Evolutionary conservation across 2,329 filamentous ascomycete genomes (phyloP).

Genomic region (Trichophyton rubrum): DNA sequence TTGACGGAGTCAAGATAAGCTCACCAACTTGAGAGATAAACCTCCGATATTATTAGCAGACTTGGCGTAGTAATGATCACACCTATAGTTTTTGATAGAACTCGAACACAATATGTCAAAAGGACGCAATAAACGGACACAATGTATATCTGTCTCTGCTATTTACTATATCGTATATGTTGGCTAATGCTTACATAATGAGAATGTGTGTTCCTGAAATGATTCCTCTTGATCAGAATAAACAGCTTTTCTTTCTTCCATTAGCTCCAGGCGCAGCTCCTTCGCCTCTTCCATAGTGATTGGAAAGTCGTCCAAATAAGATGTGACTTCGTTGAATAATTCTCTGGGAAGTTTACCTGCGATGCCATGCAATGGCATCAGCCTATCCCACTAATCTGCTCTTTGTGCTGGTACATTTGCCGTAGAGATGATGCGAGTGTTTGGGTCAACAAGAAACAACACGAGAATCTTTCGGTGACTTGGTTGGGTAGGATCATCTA

Average conservation of each 20-base stretch:
- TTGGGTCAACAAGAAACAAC: slow-evolving; percentile 13
- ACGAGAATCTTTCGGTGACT: slow-evolving; percentile 14
- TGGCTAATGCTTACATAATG: slow-evolving; percentile 12
- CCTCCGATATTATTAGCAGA: too few relatives aligned
- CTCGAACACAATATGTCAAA: too few relatives aligned
- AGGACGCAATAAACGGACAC: too few relatives aligned
- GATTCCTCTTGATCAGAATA: not conserved
- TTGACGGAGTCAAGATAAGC: not conserved
- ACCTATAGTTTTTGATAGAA: too few relatives aligned
- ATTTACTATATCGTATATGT: not conserved
- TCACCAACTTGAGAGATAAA: not conserved
- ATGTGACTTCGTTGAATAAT: slow-evolving; percentile 5
- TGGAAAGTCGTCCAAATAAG: slow-evolving; percentile 2
- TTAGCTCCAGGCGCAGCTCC: slow-evolving; percentile 10
- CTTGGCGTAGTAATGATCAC: too few relatives aligned
- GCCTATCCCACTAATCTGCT: slow-evolving; percentile 11
- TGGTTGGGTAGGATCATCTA: slow-evolving; percentile 11
- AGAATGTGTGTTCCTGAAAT: not conserved
- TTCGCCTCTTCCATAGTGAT: slow-evolving; percentile 13
- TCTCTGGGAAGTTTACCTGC: slow-evolving; percentile 7
- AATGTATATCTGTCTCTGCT: too few relatives aligned
- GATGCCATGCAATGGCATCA: not conserved
- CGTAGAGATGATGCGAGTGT: slow-evolving; percentile 13
- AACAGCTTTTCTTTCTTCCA: slow-evolving; percentile 12
- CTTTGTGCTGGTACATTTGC: slow-evolving; percentile 11